A percentile compares a stretch with the other conserved stretches of the same genome.
phyloP scores from a whole-genome alignment of 768 basidiomycete genomes.

The Phallus indusiatus region DNA sequence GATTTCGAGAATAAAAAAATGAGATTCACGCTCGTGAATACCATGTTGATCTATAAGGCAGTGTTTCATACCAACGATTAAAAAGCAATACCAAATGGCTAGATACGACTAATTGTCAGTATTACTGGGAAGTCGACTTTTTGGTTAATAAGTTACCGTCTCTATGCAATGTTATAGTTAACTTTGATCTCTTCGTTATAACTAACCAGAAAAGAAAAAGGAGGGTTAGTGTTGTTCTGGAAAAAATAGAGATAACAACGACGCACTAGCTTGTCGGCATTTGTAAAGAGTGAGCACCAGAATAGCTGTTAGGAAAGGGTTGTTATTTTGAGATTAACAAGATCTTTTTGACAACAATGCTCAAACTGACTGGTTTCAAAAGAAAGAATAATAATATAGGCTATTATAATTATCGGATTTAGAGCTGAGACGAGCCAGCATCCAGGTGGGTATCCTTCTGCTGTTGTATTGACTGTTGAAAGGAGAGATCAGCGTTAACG shows the following conservation, averaged over 20 bases:
- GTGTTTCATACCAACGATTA: neutral
- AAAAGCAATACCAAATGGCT: neutral
- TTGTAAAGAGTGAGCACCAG: neutral
- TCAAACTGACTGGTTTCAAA: neutral
- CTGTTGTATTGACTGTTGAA: neutral
- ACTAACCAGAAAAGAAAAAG: neutral
- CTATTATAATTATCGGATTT: neutral
- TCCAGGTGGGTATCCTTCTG: neutral
- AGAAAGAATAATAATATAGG: neutral
- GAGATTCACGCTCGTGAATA: neutral
- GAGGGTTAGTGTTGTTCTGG: neutral
- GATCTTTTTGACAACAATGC: no score
- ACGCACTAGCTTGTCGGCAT: neutral
- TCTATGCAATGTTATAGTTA: constrained; percentile 1
- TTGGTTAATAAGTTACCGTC: neutral
- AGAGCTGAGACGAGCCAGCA: neutral
- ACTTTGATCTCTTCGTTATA: neutral
- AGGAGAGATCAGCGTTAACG: neutral
- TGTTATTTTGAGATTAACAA: no score
- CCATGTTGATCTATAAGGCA: no score
- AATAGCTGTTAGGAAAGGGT: neutral
- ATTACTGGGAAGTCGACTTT: no score
- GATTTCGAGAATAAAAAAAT: neutral
- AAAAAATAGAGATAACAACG: neutral
- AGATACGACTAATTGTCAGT: no score